Evolutionary conservation across 805 yeast species (phyloP).

Genomic region (Candida sonorensis): DNA sequence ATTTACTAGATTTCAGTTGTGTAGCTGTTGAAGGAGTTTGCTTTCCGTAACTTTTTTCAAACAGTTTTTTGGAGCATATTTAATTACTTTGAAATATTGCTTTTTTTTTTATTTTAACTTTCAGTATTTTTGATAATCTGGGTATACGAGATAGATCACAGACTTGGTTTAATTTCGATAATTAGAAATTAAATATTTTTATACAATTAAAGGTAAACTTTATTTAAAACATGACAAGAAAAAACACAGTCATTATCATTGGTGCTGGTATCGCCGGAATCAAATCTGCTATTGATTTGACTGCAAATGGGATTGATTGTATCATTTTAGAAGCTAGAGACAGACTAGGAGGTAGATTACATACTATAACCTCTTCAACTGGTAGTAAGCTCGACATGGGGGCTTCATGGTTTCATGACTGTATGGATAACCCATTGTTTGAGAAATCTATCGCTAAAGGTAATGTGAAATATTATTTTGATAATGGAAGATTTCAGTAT

Average conservation of each 20-base stretch:
- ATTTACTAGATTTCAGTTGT: too few species aligned
- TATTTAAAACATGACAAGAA: neutral
- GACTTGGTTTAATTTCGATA: too few species aligned
- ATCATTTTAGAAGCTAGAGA: constrained; percentile 44
- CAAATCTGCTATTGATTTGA: constrained; percentile 39
- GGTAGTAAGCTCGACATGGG: constrained; percentile 58
- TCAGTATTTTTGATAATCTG: too few species aligned
- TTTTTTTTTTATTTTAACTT: too few species aligned
- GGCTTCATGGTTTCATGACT: constrained; percentile 89
- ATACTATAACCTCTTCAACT: constrained; percentile 30
- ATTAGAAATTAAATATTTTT: too few species aligned
- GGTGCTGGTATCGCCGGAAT: constrained; percentile 54
- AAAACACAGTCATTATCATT: constrained; percentile 33
- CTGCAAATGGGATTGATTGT: constrained; percentile 29
- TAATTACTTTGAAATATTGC: too few species aligned
- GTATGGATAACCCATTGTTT: constrained; percentile 57
- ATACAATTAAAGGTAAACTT: neutral
- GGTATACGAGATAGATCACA: too few species aligned
- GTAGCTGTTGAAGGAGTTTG: too few species aligned
- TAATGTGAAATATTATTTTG: constrained; percentile 25
- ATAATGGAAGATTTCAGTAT: constrained; percentile 21
- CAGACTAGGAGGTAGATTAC: constrained; percentile 63
- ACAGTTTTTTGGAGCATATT: too few species aligned
- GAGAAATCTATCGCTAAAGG: constrained; percentile 32
- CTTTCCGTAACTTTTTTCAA: too few species aligned